A percentile compares a stretch with the other conserved stretches of the same genome.
Evolutionary conservation across 441 rosid species (phyloP).

Genomic region (Croton laevigatus): DNA sequence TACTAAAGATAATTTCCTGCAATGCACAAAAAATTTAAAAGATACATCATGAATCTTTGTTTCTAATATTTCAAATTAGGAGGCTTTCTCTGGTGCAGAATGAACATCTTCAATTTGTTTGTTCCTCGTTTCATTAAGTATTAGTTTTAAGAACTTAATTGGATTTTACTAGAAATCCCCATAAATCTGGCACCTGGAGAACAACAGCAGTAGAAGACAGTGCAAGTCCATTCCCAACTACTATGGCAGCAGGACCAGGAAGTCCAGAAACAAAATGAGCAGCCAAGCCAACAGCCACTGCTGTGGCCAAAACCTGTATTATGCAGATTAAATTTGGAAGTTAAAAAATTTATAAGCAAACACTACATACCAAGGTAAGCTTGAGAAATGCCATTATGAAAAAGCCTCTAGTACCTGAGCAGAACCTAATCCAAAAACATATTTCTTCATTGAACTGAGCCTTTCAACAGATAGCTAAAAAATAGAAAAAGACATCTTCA

Average conservation of each 20-base stretch:
- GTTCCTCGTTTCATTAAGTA: constrained; percentile 9
- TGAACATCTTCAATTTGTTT: background rate
- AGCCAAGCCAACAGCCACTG: constrained; percentile 76
- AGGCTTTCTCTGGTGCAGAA: constrained; percentile 15
- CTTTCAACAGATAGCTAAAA: constrained; percentile 95
- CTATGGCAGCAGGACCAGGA: constrained; percentile 94
- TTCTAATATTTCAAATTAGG: constrained; percentile 15
- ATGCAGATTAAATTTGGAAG: constrained; percentile 24
- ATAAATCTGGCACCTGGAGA: constrained; percentile 61
- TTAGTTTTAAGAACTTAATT: constrained; percentile 15
- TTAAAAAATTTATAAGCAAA: constrained; percentile 16
- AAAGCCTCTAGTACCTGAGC: constrained; percentile 66
- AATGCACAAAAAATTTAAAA: background rate
- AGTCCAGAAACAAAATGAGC: constrained; percentile 75
- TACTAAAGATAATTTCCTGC: background rate
- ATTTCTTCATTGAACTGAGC: constrained; percentile 98
- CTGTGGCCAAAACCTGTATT: constrained; percentile 89
- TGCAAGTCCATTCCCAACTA: constrained; percentile 96
- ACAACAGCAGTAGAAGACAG: constrained; percentile 98
- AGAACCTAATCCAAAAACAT: constrained; percentile 95
- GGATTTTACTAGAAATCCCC: constrained; percentile 19
- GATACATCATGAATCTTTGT: background rate
- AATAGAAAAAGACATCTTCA: constrained; percentile 23
- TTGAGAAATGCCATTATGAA: constrained; percentile 9
- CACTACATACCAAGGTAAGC: constrained; percentile 9